Conservation (phyloP, 176 grass and related monocot species). For the Poa pratensis region DNA sequence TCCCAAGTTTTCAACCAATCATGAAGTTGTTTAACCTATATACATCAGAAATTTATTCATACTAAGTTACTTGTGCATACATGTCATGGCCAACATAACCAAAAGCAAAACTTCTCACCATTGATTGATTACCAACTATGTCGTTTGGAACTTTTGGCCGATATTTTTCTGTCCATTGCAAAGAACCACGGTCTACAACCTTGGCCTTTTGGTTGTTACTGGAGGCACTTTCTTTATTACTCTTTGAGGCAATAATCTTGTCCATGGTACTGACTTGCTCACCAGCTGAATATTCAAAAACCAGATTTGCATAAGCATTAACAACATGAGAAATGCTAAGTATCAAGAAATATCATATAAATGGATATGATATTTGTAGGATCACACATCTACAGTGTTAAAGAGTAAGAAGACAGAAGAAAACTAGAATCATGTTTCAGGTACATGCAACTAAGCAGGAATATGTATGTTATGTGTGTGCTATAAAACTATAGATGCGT, state of each 20-base stretch:
- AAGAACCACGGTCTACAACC: slow-evolving; percentile 57
- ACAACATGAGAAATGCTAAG: slow-evolving; percentile 18
- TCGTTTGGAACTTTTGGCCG: slow-evolving; percentile 91
- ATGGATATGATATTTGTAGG: slow-evolving; percentile 18
- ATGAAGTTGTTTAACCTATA: slow-evolving; percentile 94
- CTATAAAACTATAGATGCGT: slow-evolving; percentile 29
- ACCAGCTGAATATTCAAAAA: slow-evolving; percentile 57
- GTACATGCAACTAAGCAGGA: slow-evolving; percentile 26
- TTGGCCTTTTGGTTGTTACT: slow-evolving; percentile 60
- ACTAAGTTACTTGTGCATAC: slow-evolving; percentile 28
- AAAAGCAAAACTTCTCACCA: slow-evolving; percentile 58
- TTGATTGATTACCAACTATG: slow-evolving; percentile 94
- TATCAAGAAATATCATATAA: slow-evolving; percentile 21
- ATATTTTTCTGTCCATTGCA: slow-evolving; percentile 98
- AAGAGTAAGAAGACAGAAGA: background rate
- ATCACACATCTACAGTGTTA: slow-evolving; percentile 34
- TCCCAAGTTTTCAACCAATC: slow-evolving; percentile 95
- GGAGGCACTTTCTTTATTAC: slow-evolving; percentile 50
- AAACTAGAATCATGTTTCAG: slow-evolving; percentile 34
- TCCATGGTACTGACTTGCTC: slow-evolving; percentile 45
- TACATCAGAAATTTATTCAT: slow-evolving; percentile 38
- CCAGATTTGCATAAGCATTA: slow-evolving; percentile 35
- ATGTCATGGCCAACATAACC: slow-evolving; percentile 37
- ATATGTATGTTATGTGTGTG: background rate
- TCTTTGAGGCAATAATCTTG: slow-evolving; percentile 64